Evolutionary conservation across 1,284 basidiomycete genomes (phyloP), one percentile per base, ranked within the genome.

Genomic region (Cutaneotrichosporon arboriforme): DNA sequence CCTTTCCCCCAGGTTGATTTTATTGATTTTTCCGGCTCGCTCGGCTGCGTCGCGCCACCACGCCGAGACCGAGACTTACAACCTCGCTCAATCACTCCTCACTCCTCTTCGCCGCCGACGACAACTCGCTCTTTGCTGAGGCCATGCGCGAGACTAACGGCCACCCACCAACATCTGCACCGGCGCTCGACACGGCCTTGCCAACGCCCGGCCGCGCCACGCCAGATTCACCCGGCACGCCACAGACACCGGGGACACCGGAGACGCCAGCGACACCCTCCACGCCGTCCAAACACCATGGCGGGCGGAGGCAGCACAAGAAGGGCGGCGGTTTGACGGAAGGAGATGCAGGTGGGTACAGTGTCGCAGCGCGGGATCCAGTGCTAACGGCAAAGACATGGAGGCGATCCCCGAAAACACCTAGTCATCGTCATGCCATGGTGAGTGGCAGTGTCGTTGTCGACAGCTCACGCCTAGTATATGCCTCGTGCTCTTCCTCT

Each of bases 401-500:
- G 46, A 55, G 12, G 57, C 51, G 4, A 21, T 66, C 8, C 67
- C 67, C 31, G 55, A 67, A 40, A 69, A 69, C 48, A 67, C 40
- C 52, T 68, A 4, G 51, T 46, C 37, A 50, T 69, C 40, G 67
- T 68, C 3, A 65, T 66, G 63, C 66, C 66, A 17, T 42, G 13
- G 43, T 45, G 33, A 18, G 43, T 35, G 10, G 22, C 26, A 31
- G 23, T 14, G 18, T 22, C n/a, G 18, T 9, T 33, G 26, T n/a
- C 5, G 9, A 15, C n/a, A 22, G 15, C 45, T 46, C 35, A 46
- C 45, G 10, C 61, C 47, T 31, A 69, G 70, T 12, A 64, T 73
- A 34, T 64, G 61, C 1, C 43, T 72, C 7, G 69, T 74, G 8
- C 55, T 72, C 8, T 74, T 74, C 59, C 54, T 72, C 2, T 54